Conservation (phyloP, 2,329 filamentous ascomycete species). For the Hirsutella minnesotensis region DNA sequence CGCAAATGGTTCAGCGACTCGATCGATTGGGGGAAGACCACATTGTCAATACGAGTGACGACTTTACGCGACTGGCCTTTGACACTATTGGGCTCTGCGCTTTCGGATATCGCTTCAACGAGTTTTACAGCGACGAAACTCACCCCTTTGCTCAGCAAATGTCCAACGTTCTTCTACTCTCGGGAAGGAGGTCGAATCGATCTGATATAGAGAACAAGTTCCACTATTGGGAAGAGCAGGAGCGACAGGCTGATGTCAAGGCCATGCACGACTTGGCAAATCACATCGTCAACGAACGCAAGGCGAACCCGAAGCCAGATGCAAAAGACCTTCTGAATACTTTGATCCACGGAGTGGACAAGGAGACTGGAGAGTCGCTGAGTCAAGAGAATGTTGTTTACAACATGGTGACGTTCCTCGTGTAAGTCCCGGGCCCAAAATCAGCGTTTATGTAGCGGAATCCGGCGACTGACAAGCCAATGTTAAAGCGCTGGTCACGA, state of each 20-base stretch:
- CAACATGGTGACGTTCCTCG: conserved; percentile 61
- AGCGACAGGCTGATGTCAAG: conserved; percentile 42
- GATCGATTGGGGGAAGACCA: conserved; percentile 47
- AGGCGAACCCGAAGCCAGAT: conserved; percentile 33
- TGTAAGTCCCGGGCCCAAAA: conserved; percentile 33
- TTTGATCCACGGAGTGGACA: conserved; percentile 57
- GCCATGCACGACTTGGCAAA: conserved; percentile 41
- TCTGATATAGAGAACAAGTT: conserved; percentile 27
- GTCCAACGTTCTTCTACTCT: conserved; percentile 48
- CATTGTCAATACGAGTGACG: conserved; percentile 48
- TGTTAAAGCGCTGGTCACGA: conserved; percentile 41
- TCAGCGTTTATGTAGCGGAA: no score
- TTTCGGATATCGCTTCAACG: conserved; percentile 64
- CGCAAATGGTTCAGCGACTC: conserved; percentile 56
- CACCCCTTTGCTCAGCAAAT: conserved; percentile 62
- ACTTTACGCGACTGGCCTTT: conserved; percentile 62
- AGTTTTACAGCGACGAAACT: conserved; percentile 55
- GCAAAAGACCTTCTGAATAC: conserved; percentile 58
- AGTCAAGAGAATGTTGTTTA: conserved; percentile 50
- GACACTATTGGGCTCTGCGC: conserved; percentile 61
- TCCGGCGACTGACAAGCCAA: no score
- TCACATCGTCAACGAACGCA: conserved; percentile 48
- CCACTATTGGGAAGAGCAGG: conserved; percentile 33
- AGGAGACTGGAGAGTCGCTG: conserved; percentile 54
- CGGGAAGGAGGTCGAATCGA: conserved; percentile 15